Percentiles rank a stretch among this genome's conserved stretches.
Conservation (phyloP, 495 filamentous ascomycete species). For the Aspergillus olivimuriae region DNA sequence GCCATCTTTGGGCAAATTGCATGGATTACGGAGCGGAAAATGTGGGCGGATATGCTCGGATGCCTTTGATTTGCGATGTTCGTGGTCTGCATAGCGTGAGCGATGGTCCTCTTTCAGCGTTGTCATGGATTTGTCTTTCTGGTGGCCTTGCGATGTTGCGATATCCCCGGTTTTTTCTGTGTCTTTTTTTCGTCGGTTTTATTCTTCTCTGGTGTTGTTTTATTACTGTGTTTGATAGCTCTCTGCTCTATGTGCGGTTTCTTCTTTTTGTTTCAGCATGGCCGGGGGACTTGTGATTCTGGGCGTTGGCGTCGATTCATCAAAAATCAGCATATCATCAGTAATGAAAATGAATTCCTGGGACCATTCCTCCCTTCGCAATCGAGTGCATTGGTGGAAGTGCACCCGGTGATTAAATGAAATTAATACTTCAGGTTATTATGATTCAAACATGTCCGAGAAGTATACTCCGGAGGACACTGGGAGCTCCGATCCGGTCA, state of each 20-base stretch:
- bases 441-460: too few relatives aligned
- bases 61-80: slow-evolving; percentile 6
- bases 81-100: slow-evolving; percentile 24
- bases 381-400: too few relatives aligned
- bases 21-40: slow-evolving; percentile 3
- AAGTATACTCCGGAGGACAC: too few relatives aligned
- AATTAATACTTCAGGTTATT: too few relatives aligned
- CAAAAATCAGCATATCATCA: too few relatives aligned
- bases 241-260: background rate
- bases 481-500: too few relatives aligned
- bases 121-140: slow-evolving; percentile 5
- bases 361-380: too few relatives aligned
- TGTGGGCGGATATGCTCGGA: slow-evolving; percentile 3
- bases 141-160: slow-evolving; percentile 8
- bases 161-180: slow-evolving; percentile 8
- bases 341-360: too few relatives aligned
- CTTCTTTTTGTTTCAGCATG: too few relatives aligned
- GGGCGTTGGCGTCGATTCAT: too few relatives aligned
- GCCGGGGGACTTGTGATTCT: too few relatives aligned
- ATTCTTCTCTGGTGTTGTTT: background rate
- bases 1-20: slow-evolving; percentile 3
- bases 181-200: background rate
- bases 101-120: slow-evolving; percentile 15
- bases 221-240: background rate
- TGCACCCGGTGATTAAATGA: too few relatives aligned